These are phyloP conservation scores for Apiospora koreana DNA, from an alignment of 2,329 filamentous ascomycete species.

Conservation along the genomic window DNA sequence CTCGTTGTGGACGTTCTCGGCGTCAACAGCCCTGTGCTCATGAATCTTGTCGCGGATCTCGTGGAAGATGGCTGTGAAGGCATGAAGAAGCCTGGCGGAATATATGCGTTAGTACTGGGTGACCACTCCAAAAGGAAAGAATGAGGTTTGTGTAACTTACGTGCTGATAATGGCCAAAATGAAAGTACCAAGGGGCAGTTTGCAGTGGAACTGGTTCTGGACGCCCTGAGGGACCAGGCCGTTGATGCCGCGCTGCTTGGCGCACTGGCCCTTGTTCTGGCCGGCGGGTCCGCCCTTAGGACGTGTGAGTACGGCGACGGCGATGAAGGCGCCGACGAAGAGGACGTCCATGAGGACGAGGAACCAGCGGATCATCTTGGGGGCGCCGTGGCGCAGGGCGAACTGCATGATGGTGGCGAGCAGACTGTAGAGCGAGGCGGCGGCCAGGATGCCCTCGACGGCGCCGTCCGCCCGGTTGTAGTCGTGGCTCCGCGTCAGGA, in stretches of 20 bases:
- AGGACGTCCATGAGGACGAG: slow-evolving; percentile 40
- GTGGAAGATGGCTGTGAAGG: slow-evolving; percentile 42
- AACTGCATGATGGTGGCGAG: slow-evolving; percentile 35
- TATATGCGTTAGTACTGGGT: neutral
- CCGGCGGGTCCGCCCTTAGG: slow-evolving; percentile 36
- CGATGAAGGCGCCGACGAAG: slow-evolving; percentile 45
- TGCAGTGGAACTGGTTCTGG: slow-evolving; percentile 30
- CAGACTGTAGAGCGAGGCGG: slow-evolving; percentile 44
- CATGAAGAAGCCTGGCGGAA: slow-evolving; percentile 38
- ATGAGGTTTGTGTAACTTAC: slow-evolving; percentile 32
- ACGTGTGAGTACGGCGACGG: slow-evolving; percentile 40
- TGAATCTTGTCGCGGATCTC: slow-evolving; percentile 22
- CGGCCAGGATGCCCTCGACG: slow-evolving; percentile 46
- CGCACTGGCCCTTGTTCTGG: slow-evolving; percentile 25
- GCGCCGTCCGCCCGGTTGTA: slow-evolving; percentile 34
- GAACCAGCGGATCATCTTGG: slow-evolving; percentile 37
- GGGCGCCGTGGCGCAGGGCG: slow-evolving; percentile 34
- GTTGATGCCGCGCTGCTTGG: slow-evolving; percentile 17
- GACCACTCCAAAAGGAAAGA: no score
- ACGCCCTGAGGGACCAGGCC: slow-evolving; percentile 11
- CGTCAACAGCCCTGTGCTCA: neutral
- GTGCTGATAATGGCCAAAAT: slow-evolving; percentile 45
- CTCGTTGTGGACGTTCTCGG: neutral
- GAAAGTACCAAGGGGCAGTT: slow-evolving; percentile 44
- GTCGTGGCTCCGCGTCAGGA: slow-evolving; percentile 37